Conservation (phyloP, 1,284 basidiomycete genomes). For the Sporisorium graminicola region DNA sequence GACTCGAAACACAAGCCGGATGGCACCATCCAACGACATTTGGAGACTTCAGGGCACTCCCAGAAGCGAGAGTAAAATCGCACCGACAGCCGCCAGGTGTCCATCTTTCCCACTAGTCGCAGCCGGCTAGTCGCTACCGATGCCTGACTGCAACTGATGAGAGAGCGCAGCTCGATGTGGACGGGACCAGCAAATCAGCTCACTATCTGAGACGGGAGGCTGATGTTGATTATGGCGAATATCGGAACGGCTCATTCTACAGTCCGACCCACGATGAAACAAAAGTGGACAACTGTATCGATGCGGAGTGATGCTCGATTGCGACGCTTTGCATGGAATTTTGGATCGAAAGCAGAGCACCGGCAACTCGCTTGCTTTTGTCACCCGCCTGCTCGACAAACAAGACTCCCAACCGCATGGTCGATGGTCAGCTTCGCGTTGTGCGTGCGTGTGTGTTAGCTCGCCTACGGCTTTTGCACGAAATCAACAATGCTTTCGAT, state of each 20-base stretch:
- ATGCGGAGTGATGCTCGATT: constrained; percentile 29
- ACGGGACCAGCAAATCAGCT: not conserved
- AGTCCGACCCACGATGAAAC: not conserved
- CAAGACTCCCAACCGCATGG: not conserved
- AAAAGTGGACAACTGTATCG: not conserved
- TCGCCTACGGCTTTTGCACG: not conserved
- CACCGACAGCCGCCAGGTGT: no score
- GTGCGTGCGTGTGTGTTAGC: not conserved
- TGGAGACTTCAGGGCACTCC: no score
- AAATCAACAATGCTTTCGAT: not conserved
- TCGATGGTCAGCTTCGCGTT: constrained; percentile 1
- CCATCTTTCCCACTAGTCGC: no score
- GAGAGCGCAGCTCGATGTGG: no score
- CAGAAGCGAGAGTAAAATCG: no score
- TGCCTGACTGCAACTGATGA: not conserved
- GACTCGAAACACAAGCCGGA: no score
- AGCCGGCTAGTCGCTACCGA: not conserved
- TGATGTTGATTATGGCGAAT: not conserved
- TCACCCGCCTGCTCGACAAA: not conserved
- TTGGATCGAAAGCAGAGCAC: constrained; percentile 12
- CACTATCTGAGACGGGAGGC: not conserved
- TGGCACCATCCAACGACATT: no score
- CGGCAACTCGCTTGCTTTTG: constrained; percentile 9
- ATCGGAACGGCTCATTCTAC: not conserved
- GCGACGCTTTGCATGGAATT: constrained; percentile 24